Evolutionary conservation across 2,329 filamentous ascomycete species (phyloP).

Genomic region (Fusarium gaditjirri): DNA sequence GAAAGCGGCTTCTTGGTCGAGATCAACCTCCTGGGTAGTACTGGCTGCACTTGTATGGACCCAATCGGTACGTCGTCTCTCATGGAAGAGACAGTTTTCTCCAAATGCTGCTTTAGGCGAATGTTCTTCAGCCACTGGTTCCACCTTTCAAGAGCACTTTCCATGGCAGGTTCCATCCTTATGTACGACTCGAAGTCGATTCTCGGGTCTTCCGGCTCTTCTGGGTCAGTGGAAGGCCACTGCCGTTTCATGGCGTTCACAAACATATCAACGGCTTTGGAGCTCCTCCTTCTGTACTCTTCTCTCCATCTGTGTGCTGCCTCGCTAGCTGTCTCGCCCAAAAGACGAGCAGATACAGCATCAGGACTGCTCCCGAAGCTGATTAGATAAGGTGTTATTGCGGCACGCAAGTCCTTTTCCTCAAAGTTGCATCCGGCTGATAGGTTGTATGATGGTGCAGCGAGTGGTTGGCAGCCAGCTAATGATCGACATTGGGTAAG

Average conservation of each 20-base stretch:
- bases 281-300: background rate
- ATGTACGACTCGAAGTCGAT: conserved; percentile 9
- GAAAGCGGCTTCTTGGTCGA: fast-evolving
- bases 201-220: background rate
- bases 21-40: fast-evolving
- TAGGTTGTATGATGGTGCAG: background rate
- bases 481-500: conserved; percentile 3
- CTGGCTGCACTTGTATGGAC: background rate
- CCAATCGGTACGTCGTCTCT: background rate
- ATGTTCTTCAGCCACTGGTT: conserved; percentile 25
- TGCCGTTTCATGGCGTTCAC: background rate
- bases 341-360: background rate
- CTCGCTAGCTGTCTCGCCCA: background rate
- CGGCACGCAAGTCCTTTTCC: background rate
- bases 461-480: background rate
- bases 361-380: background rate
- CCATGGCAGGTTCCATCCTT: background rate
- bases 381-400: background rate
- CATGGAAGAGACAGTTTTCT: background rate
- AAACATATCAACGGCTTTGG: background rate
- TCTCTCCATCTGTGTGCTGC: background rate
- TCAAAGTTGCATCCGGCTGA: background rate
- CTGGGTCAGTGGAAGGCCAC: conserved; percentile 17
- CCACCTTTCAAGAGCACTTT: background rate
- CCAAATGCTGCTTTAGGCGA: conserved; percentile 15